Percentiles rank a stretch among this genome's conserved stretches.
Evolutionary conservation across 2,329 filamentous ascomycete species (phyloP).

Genomic region (Phyllosticta citriasiana): DNA sequence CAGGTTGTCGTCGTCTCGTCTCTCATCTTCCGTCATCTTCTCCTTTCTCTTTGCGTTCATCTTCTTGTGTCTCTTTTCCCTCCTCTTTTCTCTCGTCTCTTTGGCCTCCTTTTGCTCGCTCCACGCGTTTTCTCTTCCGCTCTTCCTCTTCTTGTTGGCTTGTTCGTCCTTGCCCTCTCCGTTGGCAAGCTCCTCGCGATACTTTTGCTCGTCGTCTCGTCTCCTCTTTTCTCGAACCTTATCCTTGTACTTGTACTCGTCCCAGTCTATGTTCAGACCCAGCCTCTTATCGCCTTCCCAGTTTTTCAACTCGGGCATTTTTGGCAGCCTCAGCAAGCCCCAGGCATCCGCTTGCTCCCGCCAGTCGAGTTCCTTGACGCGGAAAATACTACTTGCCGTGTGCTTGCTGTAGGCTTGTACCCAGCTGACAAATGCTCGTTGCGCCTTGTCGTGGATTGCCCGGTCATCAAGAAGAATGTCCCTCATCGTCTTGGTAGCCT

Average conservation of each 20-base stretch:
- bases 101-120: constrained; percentile 27
- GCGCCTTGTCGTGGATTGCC: constrained; percentile 73
- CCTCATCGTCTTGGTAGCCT: constrained; percentile 52
- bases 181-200: constrained; percentile 15
- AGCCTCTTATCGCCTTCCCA: constrained; percentile 35
- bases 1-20: constrained; percentile 17
- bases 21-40: constrained; percentile 26
- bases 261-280: constrained; percentile 31
- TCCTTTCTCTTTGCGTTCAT: constrained; percentile 12
- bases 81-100: constrained; percentile 21
- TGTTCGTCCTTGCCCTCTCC: constrained; percentile 5
- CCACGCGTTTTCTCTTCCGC: constrained; percentile 23
- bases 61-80: constrained; percentile 24
- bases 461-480: constrained; percentile 49
- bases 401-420: constrained; percentile 86
- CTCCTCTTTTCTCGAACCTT: constrained; percentile 34
- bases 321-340: constrained; percentile 77
- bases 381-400: constrained; percentile 84
- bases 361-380: constrained; percentile 75
- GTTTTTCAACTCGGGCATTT: constrained; percentile 71
- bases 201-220: constrained; percentile 23
- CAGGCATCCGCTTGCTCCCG: constrained; percentile 68
- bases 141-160: constrained; percentile 12
- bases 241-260: constrained; percentile 35
- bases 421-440: constrained; percentile 89